Percentiles rank a stretch among this genome's conserved stretches.
Evolutionary conservation across 441 rosid species (phyloP).

Genomic region (Euphorbia celastroides): DNA sequence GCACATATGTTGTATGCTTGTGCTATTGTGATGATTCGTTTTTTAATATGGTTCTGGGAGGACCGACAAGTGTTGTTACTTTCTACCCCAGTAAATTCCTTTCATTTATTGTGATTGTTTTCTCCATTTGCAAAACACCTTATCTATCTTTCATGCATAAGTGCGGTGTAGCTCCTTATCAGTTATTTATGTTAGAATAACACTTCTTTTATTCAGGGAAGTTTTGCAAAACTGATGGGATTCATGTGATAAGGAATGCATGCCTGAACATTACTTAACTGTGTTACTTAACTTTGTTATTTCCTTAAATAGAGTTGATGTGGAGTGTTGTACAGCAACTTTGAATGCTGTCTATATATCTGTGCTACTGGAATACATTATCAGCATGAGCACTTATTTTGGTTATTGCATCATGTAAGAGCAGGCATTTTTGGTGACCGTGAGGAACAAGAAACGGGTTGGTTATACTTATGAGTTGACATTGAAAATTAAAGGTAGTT

Average conservation of each 20-base stretch:
- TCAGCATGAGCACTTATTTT: not conserved
- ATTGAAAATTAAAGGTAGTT: constrained; percentile 67
- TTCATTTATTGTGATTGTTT: not conserved
- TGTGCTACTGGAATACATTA: no score
- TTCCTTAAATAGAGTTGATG: not conserved
- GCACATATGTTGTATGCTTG: no score
- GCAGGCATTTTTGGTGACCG: constrained; percentile 88
- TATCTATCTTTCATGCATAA: not conserved
- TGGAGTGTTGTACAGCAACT: not conserved
- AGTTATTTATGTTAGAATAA: not conserved
- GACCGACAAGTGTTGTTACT: not conserved
- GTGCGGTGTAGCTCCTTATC: no score
- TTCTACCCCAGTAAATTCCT: no score
- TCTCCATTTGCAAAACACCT: not conserved
- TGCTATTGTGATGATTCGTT: not conserved
- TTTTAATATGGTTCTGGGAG: not conserved
- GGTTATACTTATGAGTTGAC: constrained; percentile 82
- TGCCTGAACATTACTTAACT: not conserved
- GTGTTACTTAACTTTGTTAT: no score
- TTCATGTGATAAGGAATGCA: not conserved
- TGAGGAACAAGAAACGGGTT: constrained; percentile 82
- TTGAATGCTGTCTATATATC: not conserved
- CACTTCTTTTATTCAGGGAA: not conserved
- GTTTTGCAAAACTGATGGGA: not conserved
- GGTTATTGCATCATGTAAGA: constrained; percentile 12